Evolutionary conservation across 139 green algal species (phyloP).

Genomic region (Astrephomene gubernaculifera): DNA sequence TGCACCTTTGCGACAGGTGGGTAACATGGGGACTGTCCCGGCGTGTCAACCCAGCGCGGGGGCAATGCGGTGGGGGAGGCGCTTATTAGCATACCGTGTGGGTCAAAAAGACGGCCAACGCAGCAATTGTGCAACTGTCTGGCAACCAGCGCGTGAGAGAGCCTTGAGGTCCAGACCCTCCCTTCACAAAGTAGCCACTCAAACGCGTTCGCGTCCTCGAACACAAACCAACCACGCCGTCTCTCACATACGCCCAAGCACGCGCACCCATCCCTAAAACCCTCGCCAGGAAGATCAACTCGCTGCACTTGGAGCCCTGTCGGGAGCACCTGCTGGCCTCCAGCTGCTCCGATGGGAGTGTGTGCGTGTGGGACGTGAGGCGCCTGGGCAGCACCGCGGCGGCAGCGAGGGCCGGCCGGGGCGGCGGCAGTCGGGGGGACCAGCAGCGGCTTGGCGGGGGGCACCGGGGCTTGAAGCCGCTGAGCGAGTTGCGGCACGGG

Average conservation of each 20-base stretch:
- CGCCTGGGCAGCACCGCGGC: conserved; percentile 36
- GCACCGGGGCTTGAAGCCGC: conserved; percentile 39
- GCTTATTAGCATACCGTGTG: no score
- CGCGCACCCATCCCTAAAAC: no score
- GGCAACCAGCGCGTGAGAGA: no score
- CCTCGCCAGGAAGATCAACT: conserved; percentile 77
- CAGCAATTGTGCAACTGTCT: no score
- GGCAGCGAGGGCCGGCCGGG: background rate
- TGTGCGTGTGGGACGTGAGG: conserved; percentile 76
- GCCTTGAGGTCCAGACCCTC: no score
- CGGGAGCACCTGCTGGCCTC: conserved; percentile 17
- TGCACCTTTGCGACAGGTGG: conserved; percentile 21
- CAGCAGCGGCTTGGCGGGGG: no score
- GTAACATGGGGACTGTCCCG: no score
- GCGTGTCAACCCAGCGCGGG: background rate
- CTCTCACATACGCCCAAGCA: no score
- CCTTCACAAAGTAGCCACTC: no score
- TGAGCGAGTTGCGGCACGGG: conserved; percentile 53
- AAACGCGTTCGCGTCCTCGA: no score
- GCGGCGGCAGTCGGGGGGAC: background rate
- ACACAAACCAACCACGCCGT: no score
- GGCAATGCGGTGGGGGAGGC: background rate
- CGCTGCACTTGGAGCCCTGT: conserved; percentile 49
- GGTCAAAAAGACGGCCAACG: no score
- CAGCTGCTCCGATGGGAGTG: conserved; percentile 32